A percentile compares a stretch with the other conserved stretches of the same genome.
These are phyloP conservation scores for Mallotus japonicus DNA, from an alignment of 441 rosid genomes.

Conservation along the genomic window DNA sequence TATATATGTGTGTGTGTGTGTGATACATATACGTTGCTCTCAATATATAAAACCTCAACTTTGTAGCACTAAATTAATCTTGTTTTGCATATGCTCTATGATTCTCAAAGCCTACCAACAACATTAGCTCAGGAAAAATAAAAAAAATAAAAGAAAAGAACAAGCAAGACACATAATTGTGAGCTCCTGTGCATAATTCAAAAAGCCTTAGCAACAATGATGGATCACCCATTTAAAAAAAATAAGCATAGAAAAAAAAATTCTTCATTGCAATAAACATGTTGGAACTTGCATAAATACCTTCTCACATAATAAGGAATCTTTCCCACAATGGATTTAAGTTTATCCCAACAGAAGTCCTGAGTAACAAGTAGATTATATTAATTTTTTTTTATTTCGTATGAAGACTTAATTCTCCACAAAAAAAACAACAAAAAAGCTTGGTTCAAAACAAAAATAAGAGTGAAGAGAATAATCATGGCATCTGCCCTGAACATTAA, in stretches of 20 bases:
- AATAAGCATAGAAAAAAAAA: not conserved
- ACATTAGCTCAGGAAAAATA: not conserved
- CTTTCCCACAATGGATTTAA: constrained; percentile 79
- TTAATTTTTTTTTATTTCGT: constrained; percentile 20
- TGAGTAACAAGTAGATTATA: constrained; percentile 35
- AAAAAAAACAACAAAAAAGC: not conserved
- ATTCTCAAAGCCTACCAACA: no score
- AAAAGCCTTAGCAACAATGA: constrained; percentile 5
- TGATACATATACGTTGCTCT: no score
- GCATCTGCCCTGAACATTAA: not conserved
- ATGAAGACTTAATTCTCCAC: not conserved
- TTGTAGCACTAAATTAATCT: no score
- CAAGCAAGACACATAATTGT: not conserved
- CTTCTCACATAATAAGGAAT: constrained; percentile 71
- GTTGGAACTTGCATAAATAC: constrained; percentile 34
- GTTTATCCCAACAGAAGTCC: constrained; percentile 93
- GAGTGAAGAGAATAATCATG: not conserved
- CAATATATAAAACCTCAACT: no score
- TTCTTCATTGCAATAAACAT: not conserved
- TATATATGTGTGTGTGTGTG: no score
- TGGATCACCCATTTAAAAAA: not conserved
- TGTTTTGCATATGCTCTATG: no score
- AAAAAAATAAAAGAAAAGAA: not conserved
- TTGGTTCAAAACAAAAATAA: not conserved
- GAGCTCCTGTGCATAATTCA: not conserved